Evolutionary conservation across 2,329 filamentous ascomycete genomes (phyloP), one percentile per base, ranked within the genome.

Genomic region (Fonsecaea monophora): DNA sequence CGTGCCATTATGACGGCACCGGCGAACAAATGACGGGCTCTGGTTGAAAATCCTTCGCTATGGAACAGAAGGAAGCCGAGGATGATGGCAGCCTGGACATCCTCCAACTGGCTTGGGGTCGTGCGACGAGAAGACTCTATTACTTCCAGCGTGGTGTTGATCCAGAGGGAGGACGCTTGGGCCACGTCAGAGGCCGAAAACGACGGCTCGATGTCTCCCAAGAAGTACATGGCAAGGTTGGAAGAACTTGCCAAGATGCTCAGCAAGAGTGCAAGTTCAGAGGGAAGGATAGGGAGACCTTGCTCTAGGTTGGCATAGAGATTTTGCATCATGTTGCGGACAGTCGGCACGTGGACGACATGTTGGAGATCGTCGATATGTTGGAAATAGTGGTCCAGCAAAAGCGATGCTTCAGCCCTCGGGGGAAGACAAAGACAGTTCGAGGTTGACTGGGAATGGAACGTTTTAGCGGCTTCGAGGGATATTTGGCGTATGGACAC

Each of bases 301-400:
- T 62, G 56, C 10, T 74, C 70, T 10, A 76, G 40, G 18, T 64
- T 68, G 6, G 71, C 62, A 62, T 81, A 81, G 1, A 79, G 67
- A 0, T 57, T 60, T 15, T 77, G 54, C 37, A 79, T 74, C 6
- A 75, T 73, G 5, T 21, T 56, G 34, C 74, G 70, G 0, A 75
- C 73, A 21, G 54, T 65, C 0, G 75, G 72, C 0, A 78, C 73
- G 50, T 73, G 70, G 9, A 80, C 70, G 13, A 80, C 68, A 68
- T 79, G 77, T 62, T 80, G 79, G 4, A 78, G 71, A 32, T 75
- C 77, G 59, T 76, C 73, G 42, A 80, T 73, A 45, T 77, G 73
- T 1, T 71, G 62, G n/a, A 69, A 69, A 58, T 79, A 80, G 59
- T 75, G 76, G 8, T 72, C 70, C 30, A 80, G 73, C 0, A 79